Evolutionary conservation across 768 basidiomycete genomes (phyloP).

Genomic region (Boletus tylopilopsis): DNA sequence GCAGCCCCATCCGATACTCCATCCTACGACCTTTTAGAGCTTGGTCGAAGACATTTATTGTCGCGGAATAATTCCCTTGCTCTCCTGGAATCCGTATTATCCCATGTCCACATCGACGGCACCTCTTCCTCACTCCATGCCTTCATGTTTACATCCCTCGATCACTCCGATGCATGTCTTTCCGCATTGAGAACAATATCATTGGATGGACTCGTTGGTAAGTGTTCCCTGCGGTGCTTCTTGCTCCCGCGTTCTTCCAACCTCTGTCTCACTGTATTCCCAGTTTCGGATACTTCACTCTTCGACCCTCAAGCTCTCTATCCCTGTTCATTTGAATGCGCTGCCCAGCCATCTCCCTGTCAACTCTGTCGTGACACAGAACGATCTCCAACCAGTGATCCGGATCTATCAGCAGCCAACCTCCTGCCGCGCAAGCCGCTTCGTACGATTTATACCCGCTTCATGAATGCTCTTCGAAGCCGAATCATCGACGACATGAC

Average conservation of each 20-base stretch:
- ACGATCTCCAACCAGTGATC: conserved; percentile 13
- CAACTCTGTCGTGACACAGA: conserved; percentile 31
- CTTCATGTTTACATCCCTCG: conserved; percentile 47
- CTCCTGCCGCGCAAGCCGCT: conserved; percentile 47
- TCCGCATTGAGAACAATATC: conserved; percentile 35
- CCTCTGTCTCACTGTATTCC: conserved; percentile 10
- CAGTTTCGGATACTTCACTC: conserved; percentile 41
- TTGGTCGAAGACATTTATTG: conserved; percentile 49
- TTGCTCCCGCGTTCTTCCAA: conserved; percentile 9
- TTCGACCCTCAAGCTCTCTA: conserved; percentile 51
- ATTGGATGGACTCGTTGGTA: conserved; percentile 52
- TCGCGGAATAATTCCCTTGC: conserved; percentile 34
- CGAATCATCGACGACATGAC: conserved; percentile 50
- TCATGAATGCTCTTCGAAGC: conserved; percentile 61
- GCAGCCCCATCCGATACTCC: conserved; percentile 26
- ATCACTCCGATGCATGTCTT: conserved; percentile 29
- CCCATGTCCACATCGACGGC: conserved; percentile 45
- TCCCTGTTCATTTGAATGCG: conserved; percentile 50
- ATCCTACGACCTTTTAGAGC: conserved; percentile 46
- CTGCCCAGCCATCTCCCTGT: conserved; percentile 38
- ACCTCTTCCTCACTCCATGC: conserved; percentile 49
- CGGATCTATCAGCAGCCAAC: conserved; percentile 30
- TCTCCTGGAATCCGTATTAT: conserved; percentile 49
- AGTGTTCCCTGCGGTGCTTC: conserved; percentile 22
- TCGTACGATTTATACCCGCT: conserved; percentile 38